Evolutionary conservation across 2,329 filamentous ascomycete species (phyloP).

Genomic region (Verticillium nonalfalfae): DNA sequence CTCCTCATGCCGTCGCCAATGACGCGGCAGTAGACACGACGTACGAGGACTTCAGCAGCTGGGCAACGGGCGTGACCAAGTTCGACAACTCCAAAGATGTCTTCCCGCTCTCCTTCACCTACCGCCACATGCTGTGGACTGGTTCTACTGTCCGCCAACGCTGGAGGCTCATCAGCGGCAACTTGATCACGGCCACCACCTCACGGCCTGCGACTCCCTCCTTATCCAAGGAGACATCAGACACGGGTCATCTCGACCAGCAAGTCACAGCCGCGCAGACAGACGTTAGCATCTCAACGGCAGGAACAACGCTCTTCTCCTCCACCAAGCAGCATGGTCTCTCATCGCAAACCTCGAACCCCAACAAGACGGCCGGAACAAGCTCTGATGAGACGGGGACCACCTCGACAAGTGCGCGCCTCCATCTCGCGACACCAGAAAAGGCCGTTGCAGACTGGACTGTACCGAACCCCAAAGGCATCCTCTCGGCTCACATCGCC

Average conservation of each 20-base stretch:
- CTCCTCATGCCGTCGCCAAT: background rate
- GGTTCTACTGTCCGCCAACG: constrained; percentile 28
- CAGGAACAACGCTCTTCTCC: constrained; percentile 5
- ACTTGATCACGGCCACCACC: constrained; percentile 11
- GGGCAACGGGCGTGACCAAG: constrained; percentile 32
- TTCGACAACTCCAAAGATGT: constrained; percentile 37
- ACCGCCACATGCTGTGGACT: constrained; percentile 26
- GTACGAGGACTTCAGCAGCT: constrained; percentile 29
- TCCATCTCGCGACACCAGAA: constrained; percentile 21
- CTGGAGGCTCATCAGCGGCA: constrained; percentile 34
- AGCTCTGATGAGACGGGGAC: constrained; percentile 20
- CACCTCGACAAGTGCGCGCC: constrained; percentile 19
- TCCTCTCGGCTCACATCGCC: constrained; percentile 20
- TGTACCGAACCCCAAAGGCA: constrained; percentile 17
- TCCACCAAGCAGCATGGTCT: background rate
- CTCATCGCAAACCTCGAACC: constrained; percentile 1
- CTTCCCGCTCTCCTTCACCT: constrained; percentile 32
- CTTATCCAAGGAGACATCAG: background rate
- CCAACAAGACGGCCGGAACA: constrained; percentile 9
- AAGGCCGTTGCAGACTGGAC: constrained; percentile 29
- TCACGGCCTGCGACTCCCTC: background rate
- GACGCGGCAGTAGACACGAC: background rate
- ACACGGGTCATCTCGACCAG: background rate
- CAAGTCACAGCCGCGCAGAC: background rate
- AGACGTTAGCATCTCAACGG: background rate